Evolutionary conservation across 345 rosid genomes (phyloP).

Genomic region (Triadica sebifera): DNA sequence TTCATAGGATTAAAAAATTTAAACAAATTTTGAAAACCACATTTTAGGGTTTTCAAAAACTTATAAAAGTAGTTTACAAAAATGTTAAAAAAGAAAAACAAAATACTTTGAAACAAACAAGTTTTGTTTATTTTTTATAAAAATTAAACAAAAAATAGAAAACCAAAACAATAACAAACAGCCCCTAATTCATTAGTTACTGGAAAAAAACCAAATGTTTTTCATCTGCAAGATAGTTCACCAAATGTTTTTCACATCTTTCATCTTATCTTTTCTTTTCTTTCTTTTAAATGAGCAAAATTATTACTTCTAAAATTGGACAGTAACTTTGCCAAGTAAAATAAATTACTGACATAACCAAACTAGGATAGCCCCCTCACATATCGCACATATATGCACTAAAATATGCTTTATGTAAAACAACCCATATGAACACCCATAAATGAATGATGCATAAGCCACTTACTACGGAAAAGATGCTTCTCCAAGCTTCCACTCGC

Average conservation of each 20-base stretch:
- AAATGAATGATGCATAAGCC: background rate
- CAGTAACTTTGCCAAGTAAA: background rate
- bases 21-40: too few species aligned
- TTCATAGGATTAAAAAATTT: too few species aligned
- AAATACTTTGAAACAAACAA: too few species aligned
- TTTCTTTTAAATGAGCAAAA: background rate
- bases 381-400: background rate
- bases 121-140: too few species aligned
- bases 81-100: too few species aligned
- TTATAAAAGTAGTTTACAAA: too few species aligned
- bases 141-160: too few species aligned
- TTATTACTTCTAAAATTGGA: background rate
- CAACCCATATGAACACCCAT: background rate
- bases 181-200: too few species aligned
- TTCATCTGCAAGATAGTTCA: background rate
- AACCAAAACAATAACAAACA: too few species aligned
- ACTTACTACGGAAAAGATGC: conserved; percentile 95
- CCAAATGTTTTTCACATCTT: background rate
- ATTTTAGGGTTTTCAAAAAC: too few species aligned
- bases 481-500: conserved; percentile 89
- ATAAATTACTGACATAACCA: background rate
- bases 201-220: background rate
- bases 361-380: background rate
- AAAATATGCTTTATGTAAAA: background rate
- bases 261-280: background rate